Base-by-base conservation (phyloP, 768 basidiomycete species). In the Leccinum ochraceum region DNA sequence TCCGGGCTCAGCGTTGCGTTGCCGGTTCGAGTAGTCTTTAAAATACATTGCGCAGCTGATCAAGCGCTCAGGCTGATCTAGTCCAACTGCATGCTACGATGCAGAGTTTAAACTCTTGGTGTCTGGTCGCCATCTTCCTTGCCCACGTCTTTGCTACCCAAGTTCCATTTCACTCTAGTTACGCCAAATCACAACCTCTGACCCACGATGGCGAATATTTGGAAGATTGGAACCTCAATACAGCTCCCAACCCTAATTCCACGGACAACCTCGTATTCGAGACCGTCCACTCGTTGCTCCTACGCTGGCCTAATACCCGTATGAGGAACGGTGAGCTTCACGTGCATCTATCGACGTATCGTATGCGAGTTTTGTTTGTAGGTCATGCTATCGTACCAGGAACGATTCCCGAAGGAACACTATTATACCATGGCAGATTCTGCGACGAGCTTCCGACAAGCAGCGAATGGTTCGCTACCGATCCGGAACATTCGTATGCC, bases 231-330 rank as follows among this genome's bases (percentile, higher is more conserved):
- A 44, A 5, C 24, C 9, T 63, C 14, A 7, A 57, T 10, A n/a
- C n/a, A 4, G 0, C 2, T 10, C 56, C 59, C 10, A 55, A 55
- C 8, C 49, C 58, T 9, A 60, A 64, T 37, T 61, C 73, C 22
- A 77, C 75, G 0, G 66, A 67, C 17, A 67, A 76, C 22, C 68
- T 77, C 8, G 60, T 64, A 22, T 60, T 64, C 48, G 63, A 64
- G 44, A 64, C 63, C 4, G 62, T 60, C 9, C 49, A 60, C 10
- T 64, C 77, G 2, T 44, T 78, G 14, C 63, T 78, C 6, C 77
- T 77, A 52, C 77, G 70, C 54, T 80, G 79, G 79, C 74, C 77
- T 3, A 78, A 79, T 54, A 78, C 79, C 3, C 73, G 76, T 6
- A 77, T 79, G 68, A 69, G 78, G n/a, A 79, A 80, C 63, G 77